Conservation (phyloP, 192 early-diverging fungal genomes). For the Dispira parvispora region DNA sequence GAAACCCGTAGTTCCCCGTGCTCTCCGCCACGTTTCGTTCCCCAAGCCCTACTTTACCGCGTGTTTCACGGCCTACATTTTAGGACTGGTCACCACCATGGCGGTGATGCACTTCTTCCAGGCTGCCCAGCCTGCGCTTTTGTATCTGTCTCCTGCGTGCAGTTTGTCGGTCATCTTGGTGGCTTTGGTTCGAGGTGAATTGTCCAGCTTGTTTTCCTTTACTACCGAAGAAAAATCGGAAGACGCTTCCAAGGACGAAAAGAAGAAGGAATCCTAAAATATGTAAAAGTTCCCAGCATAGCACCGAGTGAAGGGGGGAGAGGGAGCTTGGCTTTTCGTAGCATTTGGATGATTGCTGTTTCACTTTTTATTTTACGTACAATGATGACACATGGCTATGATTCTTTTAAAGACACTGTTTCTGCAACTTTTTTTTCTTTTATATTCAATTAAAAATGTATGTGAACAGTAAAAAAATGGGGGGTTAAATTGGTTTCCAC, state of each 20-base stretch:
- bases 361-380: too few relatives aligned
- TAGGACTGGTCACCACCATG: conserved; percentile 77
- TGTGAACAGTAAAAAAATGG: too few relatives aligned
- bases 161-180: conserved; percentile 64
- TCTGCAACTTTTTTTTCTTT: too few relatives aligned
- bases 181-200: conserved; percentile 45
- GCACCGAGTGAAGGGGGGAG: too few relatives aligned
- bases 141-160: conserved; percentile 95
- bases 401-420: too few relatives aligned
- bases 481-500: too few relatives aligned
- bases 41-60: conserved; percentile 76
- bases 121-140: conserved; percentile 88
- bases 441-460: too few relatives aligned
- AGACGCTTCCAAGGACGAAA: conserved; percentile 26
- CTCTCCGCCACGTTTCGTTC: conserved; percentile 34
- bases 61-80: conserved; percentile 62
- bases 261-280: conserved; percentile 19
- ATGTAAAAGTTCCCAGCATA: too few relatives aligned
- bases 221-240: conserved; percentile 14
- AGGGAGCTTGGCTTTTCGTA: too few relatives aligned
- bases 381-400: too few relatives aligned
- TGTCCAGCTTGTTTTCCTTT: conserved; percentile 45
- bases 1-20: conserved; percentile 21
- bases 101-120: conserved; percentile 90
- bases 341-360: too few relatives aligned